Evolutionary conservation across 2,329 filamentous ascomycete genomes (phyloP), one percentile per base, ranked within the genome.

Genomic region (Endoconidiophora laricicola): DNA sequence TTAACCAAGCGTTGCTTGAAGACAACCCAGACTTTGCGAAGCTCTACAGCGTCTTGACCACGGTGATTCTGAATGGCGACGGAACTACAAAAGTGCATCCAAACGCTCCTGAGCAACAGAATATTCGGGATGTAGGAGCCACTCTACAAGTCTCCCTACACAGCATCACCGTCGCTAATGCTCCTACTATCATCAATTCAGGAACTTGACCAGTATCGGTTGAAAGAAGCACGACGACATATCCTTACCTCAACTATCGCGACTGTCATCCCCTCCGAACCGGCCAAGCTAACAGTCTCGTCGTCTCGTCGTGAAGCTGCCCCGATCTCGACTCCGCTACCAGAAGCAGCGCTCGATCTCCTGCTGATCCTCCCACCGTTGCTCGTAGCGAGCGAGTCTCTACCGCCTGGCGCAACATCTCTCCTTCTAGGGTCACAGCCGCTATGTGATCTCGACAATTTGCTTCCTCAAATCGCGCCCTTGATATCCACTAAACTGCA

Each of bases 1-100:
- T 80, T 6, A 76, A 80, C 18, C 66, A 72, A 6, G 56, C 67
- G 0, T 63, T 80, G 16, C 60, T 81, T 1, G 61, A 69, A 48
- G 68, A 65, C 52, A 80, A 81, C 55, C 76, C 76, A 0, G 68
- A 73, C 20, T 81, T 81, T 57, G 71, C 73, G n/a, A 65, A 66
- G 33, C 66, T 81, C 4, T 76, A 80, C 60, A 66, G 63, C 14
- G 72, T 67, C 10, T 64, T 81, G 43, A 73, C 71, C 5, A 70
- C 66, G 1, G 65, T 65, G 2, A 60, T 79, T 23, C 66, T 81
- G 4, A 75, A 77, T 55, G 61, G 69, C 0, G 72, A 79, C 60
- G 76, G 72, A 2, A 75, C 76, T 6, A 76, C 74, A 2, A 74
- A 68, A 57, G 62, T 67, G n/a, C 66, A 71, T 55, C 63, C 66